Base-by-base conservation (phyloP, 768 basidiomycete genomes). In the Mycena alexandri region DNA sequence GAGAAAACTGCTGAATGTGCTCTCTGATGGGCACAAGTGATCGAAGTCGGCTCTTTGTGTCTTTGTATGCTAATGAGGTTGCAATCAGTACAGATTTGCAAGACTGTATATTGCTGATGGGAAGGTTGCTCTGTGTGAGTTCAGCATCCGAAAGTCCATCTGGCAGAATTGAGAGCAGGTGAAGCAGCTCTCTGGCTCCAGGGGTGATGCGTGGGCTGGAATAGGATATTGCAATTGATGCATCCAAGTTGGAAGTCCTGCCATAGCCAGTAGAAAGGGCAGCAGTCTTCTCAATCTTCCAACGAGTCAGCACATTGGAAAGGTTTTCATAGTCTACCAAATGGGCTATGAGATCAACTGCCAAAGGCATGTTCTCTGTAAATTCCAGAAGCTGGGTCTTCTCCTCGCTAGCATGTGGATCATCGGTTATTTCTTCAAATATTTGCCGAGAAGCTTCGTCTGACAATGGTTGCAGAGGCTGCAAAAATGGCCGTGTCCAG, bases 141-240 rank as follows among this genome's bases (percentile, higher is more conserved):
- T 33, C 50, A 51, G 16, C 14, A 29, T 53, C 52, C n/a, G 52
- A 53, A 36, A 53, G 33, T 5, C 52, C 52, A 36, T 53, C 52
- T 13, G 52, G 52, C 2, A 53, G 53, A 24, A 55, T 55, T 24
- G 52, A 53, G 5, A 53, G 52, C 3, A 53, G 17, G 5, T 12
- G 3, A 13, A 51, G 21, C 16, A 54, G 14, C 2, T 54, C 53
- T 19, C 38, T 36, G 13, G 29, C 25, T 13, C 36, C 36, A 38
- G 13, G 9, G 13, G 12, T 54, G 2, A 54, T 12, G 12, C 53
- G 53, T 5, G 53, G 53, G 21, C 53, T 54, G 1, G 36, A 54
- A 21, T 21, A 19, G 1, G 53, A 54, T 2, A 54, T 2, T 14
- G 17, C 34, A 19, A 52, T 52, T 5, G 51, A 52, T 17, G n/a